Conservation (phyloP, 2,329 filamentous ascomycete genomes). For the Diplodia scrobiculata region DNA sequence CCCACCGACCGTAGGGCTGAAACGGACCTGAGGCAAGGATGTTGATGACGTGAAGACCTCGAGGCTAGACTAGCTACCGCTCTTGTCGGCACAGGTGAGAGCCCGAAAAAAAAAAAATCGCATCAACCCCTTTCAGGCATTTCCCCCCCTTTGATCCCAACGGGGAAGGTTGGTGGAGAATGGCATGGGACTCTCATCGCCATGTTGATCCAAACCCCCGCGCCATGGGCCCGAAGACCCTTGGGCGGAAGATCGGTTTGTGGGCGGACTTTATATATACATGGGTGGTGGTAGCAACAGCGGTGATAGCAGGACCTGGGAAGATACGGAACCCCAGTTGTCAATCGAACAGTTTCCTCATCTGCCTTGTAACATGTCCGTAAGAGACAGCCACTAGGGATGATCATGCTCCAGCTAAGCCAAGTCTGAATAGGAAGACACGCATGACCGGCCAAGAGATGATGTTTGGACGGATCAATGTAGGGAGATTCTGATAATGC, state of each 20-base stretch:
- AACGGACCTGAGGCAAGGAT: constrained; percentile 26
- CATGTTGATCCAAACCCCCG: not conserved
- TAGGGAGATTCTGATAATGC: not conserved
- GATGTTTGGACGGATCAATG: not conserved
- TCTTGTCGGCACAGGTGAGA: not conserved
- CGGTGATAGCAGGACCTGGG: not conserved
- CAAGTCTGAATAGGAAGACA: not conserved
- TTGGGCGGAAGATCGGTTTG: not conserved
- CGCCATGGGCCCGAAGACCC: not conserved
- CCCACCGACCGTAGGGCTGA: constrained; percentile 9
- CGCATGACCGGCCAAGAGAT: constrained; percentile 4
- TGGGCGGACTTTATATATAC: not conserved
- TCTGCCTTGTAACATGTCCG: not conserved
- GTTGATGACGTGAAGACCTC: not conserved
- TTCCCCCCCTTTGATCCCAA: not conserved
- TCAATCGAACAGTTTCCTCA: not conserved
- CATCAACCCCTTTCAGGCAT: not conserved
- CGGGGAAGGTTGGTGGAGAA: not conserved
- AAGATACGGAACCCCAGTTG: not conserved
- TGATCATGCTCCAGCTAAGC: not conserved
- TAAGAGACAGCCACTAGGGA: not conserved
- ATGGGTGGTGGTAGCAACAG: too few relatives aligned
- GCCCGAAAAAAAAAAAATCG: too few relatives aligned
- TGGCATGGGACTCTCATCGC: not conserved
- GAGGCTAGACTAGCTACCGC: not conserved